A percentile compares a stretch with the other conserved stretches of the same genome.
Conservation (phyloP, 2,329 filamentous ascomycete genomes). For the Trichoderma sp. region DNA sequence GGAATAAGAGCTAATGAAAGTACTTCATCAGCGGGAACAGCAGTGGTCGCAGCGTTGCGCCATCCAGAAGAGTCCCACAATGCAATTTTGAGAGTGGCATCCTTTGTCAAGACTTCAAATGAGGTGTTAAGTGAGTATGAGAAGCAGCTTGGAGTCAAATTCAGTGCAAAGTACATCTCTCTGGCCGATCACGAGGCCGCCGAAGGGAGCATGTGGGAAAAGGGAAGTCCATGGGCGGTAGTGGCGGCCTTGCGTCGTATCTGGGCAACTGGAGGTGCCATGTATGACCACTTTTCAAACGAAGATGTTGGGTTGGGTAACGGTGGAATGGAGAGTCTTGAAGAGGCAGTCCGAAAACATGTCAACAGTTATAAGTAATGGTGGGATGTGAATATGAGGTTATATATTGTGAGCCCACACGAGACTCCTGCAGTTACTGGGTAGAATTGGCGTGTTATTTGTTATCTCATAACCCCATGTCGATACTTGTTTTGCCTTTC, state of each 20-base stretch:
- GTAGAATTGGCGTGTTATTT: background rate
- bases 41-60: background rate
- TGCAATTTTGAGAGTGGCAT: background rate
- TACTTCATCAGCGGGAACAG: background rate
- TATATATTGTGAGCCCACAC: background rate
- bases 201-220: background rate
- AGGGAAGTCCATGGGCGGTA: background rate
- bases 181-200: background rate
- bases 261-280: background rate
- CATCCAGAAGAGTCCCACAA: background rate
- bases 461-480: background rate
- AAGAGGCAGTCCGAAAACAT: background rate
- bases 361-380: background rate
- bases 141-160: background rate
- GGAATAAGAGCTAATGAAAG: background rate
- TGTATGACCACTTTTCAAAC: background rate
- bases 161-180: background rate
- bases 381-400: background rate
- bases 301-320: background rate
- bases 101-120: background rate
- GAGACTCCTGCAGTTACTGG: background rate
- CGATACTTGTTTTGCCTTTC: too few species aligned
- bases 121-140: background rate
- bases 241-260: background rate
- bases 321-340: background rate